Evolutionary conservation across 2,329 filamentous ascomycete species (phyloP).

Genomic region (Trichoderma guizhouense): DNA sequence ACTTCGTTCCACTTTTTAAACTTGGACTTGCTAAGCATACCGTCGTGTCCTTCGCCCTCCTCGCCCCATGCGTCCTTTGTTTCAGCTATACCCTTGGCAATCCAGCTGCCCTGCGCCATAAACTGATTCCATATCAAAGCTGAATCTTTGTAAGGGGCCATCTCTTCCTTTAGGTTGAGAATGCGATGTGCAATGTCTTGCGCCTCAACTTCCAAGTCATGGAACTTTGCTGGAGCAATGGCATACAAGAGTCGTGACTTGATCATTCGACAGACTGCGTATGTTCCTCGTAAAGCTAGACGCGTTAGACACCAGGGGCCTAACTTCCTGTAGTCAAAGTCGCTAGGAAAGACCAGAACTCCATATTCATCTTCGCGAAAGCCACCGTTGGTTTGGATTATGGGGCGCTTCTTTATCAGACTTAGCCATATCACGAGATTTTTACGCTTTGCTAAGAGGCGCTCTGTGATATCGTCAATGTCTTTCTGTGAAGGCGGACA

Average conservation of each 20-base stretch:
- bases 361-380: neutral
- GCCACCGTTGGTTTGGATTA: neutral
- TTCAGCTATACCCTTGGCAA: neutral
- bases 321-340: neutral
- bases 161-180: neutral
- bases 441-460: neutral
- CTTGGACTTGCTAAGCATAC: neutral
- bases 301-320: constrained; percentile 11
- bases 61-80: neutral
- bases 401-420: neutral
- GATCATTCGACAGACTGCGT: constrained; percentile 12
- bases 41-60: neutral
- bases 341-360: neutral
- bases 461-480: neutral
- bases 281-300: neutral
- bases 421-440: constrained; percentile 6
- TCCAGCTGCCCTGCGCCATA: constrained; percentile 11
- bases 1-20: constrained; percentile 3
- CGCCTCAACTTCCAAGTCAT: neutral
- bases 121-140: neutral
- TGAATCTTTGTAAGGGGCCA: neutral
- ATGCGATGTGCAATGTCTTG: neutral
- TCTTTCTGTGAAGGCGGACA: neutral
- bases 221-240: neutral
- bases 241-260: constrained; percentile 5